Evolutionary conservation across 139 green algal genomes (phyloP).

Genomic region (Volvox africanus): DNA sequence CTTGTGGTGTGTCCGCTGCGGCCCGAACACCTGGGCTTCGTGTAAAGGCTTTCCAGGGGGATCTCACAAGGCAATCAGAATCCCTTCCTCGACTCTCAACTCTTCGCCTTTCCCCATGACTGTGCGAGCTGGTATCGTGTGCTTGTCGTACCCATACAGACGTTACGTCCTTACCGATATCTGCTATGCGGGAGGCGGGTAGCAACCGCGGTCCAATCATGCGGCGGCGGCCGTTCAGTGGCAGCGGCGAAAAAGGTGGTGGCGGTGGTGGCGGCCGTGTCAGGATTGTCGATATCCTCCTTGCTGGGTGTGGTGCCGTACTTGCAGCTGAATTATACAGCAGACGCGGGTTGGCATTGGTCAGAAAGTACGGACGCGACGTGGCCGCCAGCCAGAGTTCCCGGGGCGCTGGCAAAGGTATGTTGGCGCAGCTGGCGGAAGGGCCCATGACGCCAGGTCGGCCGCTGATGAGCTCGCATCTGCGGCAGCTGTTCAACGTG

Average conservation of each 20-base stretch:
- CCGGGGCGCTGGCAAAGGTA: not conserved
- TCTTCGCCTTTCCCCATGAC: too few species aligned
- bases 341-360: not conserved
- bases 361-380: not conserved
- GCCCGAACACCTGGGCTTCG: too few species aligned
- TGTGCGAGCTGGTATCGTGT: too few species aligned
- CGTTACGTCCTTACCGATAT: not conserved
- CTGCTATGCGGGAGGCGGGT: not conserved
- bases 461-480: not conserved
- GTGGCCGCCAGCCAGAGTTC: not conserved
- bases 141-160: too few species aligned
- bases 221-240: not conserved
- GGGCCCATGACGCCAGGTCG: not conserved
- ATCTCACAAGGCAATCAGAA: too few species aligned
- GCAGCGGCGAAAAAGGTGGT: not conserved
- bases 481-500: not conserved
- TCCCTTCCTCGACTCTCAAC: too few species aligned
- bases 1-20: too few species aligned
- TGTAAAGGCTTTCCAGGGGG: too few species aligned
- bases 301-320: not conserved
- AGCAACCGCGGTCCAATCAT: not conserved
- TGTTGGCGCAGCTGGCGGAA: not conserved
- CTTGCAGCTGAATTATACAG: not conserved
- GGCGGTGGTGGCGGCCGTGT: not conserved
- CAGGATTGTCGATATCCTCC: not conserved